phyloP scores from a whole-genome alignment of 2,329 filamentous ascomycete species.

The Thielaviopsis populi region DNA sequence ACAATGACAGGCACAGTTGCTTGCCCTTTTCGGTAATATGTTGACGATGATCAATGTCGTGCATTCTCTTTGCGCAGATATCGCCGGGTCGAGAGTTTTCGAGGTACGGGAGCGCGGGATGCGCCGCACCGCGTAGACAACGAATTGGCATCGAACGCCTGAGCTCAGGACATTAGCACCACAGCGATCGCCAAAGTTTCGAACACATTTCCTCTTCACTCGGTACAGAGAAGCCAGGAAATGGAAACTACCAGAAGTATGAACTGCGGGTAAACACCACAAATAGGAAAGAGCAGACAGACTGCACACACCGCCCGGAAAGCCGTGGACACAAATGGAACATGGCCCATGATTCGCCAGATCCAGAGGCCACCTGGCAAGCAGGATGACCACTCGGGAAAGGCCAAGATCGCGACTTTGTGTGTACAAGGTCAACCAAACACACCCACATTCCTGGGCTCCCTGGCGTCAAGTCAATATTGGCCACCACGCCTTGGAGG shows the following conservation, averaged over 20 bases:
- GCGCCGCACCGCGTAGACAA: no score
- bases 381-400: background rate
- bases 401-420: constrained; percentile 5
- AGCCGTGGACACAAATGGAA: background rate
- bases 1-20: background rate
- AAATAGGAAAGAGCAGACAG: background rate
- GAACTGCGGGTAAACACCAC: background rate
- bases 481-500: background rate
- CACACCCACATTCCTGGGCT: constrained; percentile 3
- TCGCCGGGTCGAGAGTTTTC: no score
- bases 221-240: background rate
- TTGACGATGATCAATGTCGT: background rate
- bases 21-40: background rate
- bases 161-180: no score
- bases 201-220: background rate
- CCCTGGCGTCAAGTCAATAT: background rate
- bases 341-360: background rate
- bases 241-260: background rate
- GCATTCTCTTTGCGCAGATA: no score
- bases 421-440: background rate
- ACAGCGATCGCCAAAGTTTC: no score
- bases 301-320: background rate
- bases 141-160: no score
- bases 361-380: background rate
- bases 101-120: no score